Evolutionary conservation across 2,329 filamentous ascomycete species (phyloP).

Genomic region (Apiospora marii): DNA sequence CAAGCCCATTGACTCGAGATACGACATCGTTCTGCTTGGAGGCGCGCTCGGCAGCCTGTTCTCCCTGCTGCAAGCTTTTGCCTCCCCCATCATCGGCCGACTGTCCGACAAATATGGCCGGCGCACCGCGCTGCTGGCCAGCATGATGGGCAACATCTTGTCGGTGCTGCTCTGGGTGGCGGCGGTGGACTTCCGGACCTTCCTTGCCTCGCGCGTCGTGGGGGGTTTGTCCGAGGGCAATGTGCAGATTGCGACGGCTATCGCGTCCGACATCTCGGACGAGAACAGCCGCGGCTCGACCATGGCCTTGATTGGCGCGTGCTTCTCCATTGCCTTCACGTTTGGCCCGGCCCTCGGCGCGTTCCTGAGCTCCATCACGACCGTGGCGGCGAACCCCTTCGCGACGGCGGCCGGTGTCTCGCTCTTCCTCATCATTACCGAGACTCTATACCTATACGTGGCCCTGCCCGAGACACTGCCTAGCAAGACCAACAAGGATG

Average conservation of each 20-base stretch:
- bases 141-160: slow-evolving; percentile 91
- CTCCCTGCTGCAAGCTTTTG: slow-evolving; percentile 86
- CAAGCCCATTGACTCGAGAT: slow-evolving; percentile 90
- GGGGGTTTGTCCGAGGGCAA: slow-evolving; percentile 96
- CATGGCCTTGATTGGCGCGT: slow-evolving; percentile 95
- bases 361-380: slow-evolving; percentile 78
- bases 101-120: slow-evolving; percentile 91
- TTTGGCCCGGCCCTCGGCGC: slow-evolving; percentile 94
- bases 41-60: slow-evolving; percentile 94
- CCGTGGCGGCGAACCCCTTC: slow-evolving; percentile 89
- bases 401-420: slow-evolving; percentile 91
- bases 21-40: slow-evolving; percentile 95
- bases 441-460: slow-evolving; percentile 88
- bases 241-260: slow-evolving; percentile 93
- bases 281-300: slow-evolving; percentile 84
- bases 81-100: slow-evolving; percentile 87
- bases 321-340: slow-evolving; percentile 97
- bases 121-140: slow-evolving; percentile 84
- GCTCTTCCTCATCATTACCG: slow-evolving; percentile 81
- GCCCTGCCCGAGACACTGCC: slow-evolving; percentile 88
- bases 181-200: slow-evolving; percentile 93
- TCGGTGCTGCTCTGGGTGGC: slow-evolving; percentile 94
- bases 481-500: slow-evolving; percentile 51
- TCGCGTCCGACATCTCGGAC: slow-evolving; percentile 94
- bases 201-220: slow-evolving; percentile 90